Evolutionary conservation across 1,284 basidiomycete species (phyloP), one percentile per base, ranked within the genome.

Genomic region (Rhodotorula mucilaginosa): DNA sequence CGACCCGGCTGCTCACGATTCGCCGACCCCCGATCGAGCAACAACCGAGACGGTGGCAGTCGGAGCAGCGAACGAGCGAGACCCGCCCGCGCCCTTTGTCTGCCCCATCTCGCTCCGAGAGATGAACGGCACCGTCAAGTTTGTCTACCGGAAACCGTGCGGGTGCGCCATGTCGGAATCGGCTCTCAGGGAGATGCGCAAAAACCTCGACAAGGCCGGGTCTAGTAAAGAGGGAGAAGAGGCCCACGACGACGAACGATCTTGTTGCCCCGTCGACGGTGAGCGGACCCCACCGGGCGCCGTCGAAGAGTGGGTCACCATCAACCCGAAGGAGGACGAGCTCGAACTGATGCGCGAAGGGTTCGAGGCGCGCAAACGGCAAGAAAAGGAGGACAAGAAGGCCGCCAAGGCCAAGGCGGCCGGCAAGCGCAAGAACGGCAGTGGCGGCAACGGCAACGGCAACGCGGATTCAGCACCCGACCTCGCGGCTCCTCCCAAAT

Each of bases 71-170:
- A 34, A 29, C 54, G 65, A 71, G 46, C 66, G 59, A 78, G 82
- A 23, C 77, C 84, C 51, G 74, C 83, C 83, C 4, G 85, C 89
- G 0, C 86, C 86, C 56, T 97, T 93, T 77, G 87, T 93, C 67
- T 97, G 94, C 82, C 92, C 94, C 1, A 85, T 97, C 61, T 92
- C 89, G 4, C 83, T 93, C 75, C 92, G 92, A 80, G 94, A 96
- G 82, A 96, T 97, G 92, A 92, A 91, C 73, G 93, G 93, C n/a
- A 80, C 83, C 0, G 86, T 90, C 65, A 91, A 92, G 0, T 97
- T 97, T 80, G 87, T 93, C 68, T 95, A 93, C 79, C 82, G 96
- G 74, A 83, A 85, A n/a, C 82, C 88, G 0, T 97, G 93, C 78
- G 93, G 93, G n/a, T 94, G 92, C 79, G 92, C 91, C 48, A 89